Evolutionary conservation across 257 asterid genomes (phyloP).

Genomic region (Eucommia ulmoides): DNA sequence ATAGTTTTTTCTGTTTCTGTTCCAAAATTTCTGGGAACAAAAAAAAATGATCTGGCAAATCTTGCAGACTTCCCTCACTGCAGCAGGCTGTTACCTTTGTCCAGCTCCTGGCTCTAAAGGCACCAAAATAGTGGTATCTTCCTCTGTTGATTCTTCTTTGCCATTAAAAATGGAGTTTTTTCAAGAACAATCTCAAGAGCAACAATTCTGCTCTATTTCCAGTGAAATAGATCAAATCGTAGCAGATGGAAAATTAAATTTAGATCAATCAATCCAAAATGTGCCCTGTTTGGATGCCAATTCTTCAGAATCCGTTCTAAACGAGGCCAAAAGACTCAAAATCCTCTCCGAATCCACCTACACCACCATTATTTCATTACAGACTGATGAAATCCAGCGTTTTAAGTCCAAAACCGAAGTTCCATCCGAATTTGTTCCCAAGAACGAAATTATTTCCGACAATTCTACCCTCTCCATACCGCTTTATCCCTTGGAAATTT

Average conservation of each 20-base stretch:
- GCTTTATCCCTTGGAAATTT: slow-evolving; percentile 42
- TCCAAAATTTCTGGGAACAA: too few relatives aligned
- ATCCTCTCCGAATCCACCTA: slow-evolving; percentile 49
- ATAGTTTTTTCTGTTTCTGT: too few relatives aligned
- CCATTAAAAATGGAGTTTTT: slow-evolving; percentile 27
- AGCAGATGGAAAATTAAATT: slow-evolving; percentile 18
- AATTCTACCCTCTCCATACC: slow-evolving; percentile 12
- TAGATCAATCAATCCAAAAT: slow-evolving; percentile 21
- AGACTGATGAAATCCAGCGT: slow-evolving; percentile 42
- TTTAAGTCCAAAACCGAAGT: slow-evolving; percentile 33
- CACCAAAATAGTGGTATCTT: slow-evolving; percentile 49
- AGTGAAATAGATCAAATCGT: slow-evolving; percentile 40
- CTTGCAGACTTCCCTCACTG: slow-evolving; percentile 64
- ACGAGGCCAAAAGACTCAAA: slow-evolving; percentile 49
- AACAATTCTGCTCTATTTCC: slow-evolving; percentile 13
- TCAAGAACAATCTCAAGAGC: slow-evolving; percentile 8
- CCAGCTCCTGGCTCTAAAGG: slow-evolving; percentile 98
- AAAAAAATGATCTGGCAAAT: slow-evolving; percentile 14
- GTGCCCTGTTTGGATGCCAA: slow-evolving; percentile 23
- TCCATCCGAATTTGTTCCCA: slow-evolving; percentile 12
- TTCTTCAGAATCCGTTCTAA: slow-evolving; percentile 41
- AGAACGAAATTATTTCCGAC: slow-evolving; percentile 14
- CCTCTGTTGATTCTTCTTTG: slow-evolving; percentile 31
- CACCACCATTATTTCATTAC: slow-evolving; percentile 39
- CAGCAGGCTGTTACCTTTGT: slow-evolving; percentile 81